These are phyloP conservation scores for Trichoderma citrinoviride DNA, from an alignment of 2,329 filamentous ascomycete genomes.

Conservation along the genomic window DNA sequence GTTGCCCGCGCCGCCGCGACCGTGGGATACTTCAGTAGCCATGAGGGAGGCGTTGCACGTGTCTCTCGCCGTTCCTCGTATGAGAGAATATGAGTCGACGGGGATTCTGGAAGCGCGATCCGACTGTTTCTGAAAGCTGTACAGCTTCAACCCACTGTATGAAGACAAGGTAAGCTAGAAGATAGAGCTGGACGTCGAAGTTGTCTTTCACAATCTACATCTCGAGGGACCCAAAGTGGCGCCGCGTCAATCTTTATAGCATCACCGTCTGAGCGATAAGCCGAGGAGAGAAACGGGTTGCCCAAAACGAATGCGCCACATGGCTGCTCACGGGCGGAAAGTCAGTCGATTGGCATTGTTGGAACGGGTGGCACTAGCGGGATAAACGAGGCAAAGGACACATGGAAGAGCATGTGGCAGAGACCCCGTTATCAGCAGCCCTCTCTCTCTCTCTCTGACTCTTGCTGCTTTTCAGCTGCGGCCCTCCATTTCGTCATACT, in stretches of 20 bases:
- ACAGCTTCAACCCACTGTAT: neutral
- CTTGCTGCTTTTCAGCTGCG: slow-evolving; percentile 2
- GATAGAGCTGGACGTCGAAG: too few relatives aligned
- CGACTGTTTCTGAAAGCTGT: neutral
- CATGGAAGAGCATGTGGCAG: neutral
- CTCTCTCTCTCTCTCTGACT: too few relatives aligned
- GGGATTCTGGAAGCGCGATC: neutral
- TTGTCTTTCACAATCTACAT: neutral
- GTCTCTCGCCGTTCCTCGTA: neutral
- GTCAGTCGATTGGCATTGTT: slow-evolving; percentile 1
- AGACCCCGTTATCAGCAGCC: slow-evolving; percentile 11
- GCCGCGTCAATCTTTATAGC: slow-evolving; percentile 15
- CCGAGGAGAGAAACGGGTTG: neutral
- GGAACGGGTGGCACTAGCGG: neutral
- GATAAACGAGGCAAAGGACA: neutral
- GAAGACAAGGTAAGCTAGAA: too few relatives aligned
- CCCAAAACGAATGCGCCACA: slow-evolving; percentile 23
- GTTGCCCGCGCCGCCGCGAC: slow-evolving; percentile 61
- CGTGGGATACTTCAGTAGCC: slow-evolving; percentile 55
- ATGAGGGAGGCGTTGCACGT: slow-evolving; percentile 24
- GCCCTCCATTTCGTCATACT: neutral
- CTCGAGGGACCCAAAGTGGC: neutral
- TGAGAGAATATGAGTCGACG: neutral
- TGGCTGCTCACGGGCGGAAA: slow-evolving; percentile 17
- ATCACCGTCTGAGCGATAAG: slow-evolving; percentile 11